Conservation (phyloP, 192 early-diverging fungal genomes). For the Podila horticola region DNA sequence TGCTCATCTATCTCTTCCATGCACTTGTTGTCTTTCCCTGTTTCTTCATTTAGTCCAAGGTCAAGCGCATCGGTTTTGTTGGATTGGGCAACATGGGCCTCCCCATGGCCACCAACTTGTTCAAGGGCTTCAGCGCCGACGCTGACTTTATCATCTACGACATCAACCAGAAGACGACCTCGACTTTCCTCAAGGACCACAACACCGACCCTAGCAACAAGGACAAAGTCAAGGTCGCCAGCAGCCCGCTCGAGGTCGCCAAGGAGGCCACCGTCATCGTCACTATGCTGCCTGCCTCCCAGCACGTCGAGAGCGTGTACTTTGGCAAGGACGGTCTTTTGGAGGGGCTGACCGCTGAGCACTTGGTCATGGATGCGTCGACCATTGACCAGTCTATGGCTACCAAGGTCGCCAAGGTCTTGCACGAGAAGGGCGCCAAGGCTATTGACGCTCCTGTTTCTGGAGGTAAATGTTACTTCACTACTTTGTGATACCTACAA, state of each 20-base stretch:
- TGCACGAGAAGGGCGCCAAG: slow-evolving; percentile 68
- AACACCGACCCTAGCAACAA: slow-evolving; percentile 35
- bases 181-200: slow-evolving; percentile 64
- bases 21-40: background rate
- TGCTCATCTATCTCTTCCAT: background rate
- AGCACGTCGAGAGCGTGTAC: slow-evolving; percentile 87
- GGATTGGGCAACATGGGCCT: slow-evolving; percentile 94
- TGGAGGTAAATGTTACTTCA: slow-evolving; percentile 69
- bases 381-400: slow-evolving; percentile 91
- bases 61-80: slow-evolving; percentile 80
- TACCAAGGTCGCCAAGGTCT: slow-evolving; percentile 70
- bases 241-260: slow-evolving; percentile 78
- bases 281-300: slow-evolving; percentile 91
- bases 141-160: slow-evolving; percentile 80
- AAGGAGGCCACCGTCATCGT: slow-evolving; percentile 77
- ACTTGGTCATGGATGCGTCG: slow-evolving; percentile 87
- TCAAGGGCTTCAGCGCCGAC: slow-evolving; percentile 59
- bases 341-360: slow-evolving; percentile 55
- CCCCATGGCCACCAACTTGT: slow-evolving; percentile 92
- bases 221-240: slow-evolving; percentile 61
- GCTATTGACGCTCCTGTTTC: slow-evolving; percentile 94
- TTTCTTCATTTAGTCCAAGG: slow-evolving; percentile 30
- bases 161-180: slow-evolving; percentile 61
- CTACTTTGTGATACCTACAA: background rate
- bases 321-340: slow-evolving; percentile 76